These are phyloP conservation scores for Neoboletus magnificus DNA, from an alignment of 768 basidiomycete genomes.

Conservation along the genomic window DNA sequence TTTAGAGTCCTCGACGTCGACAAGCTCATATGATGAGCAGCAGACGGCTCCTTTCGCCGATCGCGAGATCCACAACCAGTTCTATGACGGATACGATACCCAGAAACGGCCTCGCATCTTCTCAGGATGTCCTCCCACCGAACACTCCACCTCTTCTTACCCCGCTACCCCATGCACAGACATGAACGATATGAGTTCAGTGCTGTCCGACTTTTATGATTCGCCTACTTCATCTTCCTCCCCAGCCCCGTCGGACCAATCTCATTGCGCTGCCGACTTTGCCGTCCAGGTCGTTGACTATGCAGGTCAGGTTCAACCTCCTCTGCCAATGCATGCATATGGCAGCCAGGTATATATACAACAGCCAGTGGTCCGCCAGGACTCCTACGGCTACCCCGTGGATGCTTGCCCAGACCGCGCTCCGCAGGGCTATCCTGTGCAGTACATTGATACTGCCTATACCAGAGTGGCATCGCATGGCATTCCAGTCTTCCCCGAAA, in stretches of 20 bases:
- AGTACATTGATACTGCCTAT: slow-evolving; percentile 8
- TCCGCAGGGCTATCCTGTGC: slow-evolving; percentile 7
- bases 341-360: slow-evolving; percentile 2
- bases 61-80: slow-evolving; percentile 6
- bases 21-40: slow-evolving; percentile 11
- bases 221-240: slow-evolving; percentile 27
- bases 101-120: slow-evolving; percentile 18
- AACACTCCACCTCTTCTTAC: slow-evolving; percentile 6
- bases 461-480: slow-evolving; percentile 12
- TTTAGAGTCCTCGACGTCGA: slow-evolving; percentile 5
- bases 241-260: slow-evolving; percentile 23
- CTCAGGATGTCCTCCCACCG: slow-evolving; percentile 5
- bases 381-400: slow-evolving; percentile 10
- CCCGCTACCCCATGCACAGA: slow-evolving; percentile 13
- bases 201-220: slow-evolving; percentile 15
- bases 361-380: slow-evolving; percentile 8
- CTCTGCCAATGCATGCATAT: slow-evolving; percentile 1
- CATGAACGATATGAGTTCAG: slow-evolving; percentile 10
- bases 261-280: slow-evolving; percentile 15
- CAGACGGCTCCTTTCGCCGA: slow-evolving; percentile 3
- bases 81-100: slow-evolving; percentile 9
- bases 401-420: slow-evolving; percentile 12
- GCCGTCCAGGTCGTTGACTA: slow-evolving; percentile 1
- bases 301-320: neutral
- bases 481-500: slow-evolving; percentile 10